phyloP scores from a whole-genome alignment of 768 basidiomycete genomes.

The Hebeloma cylindrosporum region DNA sequence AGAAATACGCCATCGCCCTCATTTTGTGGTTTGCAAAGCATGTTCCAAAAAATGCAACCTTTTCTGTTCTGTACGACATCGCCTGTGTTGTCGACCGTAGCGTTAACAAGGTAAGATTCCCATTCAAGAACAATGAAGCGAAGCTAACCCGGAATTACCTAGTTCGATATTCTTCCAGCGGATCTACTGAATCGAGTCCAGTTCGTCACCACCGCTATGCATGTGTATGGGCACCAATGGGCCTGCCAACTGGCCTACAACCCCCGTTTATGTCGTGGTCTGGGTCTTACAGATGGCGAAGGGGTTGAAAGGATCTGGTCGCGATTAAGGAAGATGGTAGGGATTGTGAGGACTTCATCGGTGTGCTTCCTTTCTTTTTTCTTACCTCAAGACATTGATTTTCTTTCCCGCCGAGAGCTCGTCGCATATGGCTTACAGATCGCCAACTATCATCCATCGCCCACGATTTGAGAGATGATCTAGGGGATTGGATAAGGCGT shows the following conservation, averaged over 20 bases:
- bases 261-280: conserved; percentile 26
- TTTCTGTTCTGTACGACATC: conserved; percentile 32
- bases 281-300: conserved; percentile 37
- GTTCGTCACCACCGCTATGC: conserved; percentile 37
- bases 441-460: conserved; percentile 29
- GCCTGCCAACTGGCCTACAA: conserved; percentile 29
- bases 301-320: conserved; percentile 36
- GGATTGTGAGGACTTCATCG: conserved; percentile 28
- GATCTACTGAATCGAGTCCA: conserved; percentile 20
- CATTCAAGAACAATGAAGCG: too few species aligned
- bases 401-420: too few species aligned
- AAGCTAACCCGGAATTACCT: too few species aligned
- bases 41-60: conserved; percentile 30
- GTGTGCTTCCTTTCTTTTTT: conserved; percentile 24
- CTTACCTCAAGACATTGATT: neutral
- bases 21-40: conserved; percentile 30
- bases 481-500: conserved; percentile 33
- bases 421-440: conserved; percentile 35
- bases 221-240: conserved; percentile 26
- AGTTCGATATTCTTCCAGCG: conserved; percentile 29
- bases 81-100: conserved; percentile 35
- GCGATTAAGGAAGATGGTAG: conserved; percentile 33
- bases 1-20: conserved; percentile 35
- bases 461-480: conserved; percentile 22
- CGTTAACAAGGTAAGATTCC: conserved; percentile 26